Base-by-base conservation (phyloP, 163 green algal genomes). In the Scenedesmus sp. region DNA sequence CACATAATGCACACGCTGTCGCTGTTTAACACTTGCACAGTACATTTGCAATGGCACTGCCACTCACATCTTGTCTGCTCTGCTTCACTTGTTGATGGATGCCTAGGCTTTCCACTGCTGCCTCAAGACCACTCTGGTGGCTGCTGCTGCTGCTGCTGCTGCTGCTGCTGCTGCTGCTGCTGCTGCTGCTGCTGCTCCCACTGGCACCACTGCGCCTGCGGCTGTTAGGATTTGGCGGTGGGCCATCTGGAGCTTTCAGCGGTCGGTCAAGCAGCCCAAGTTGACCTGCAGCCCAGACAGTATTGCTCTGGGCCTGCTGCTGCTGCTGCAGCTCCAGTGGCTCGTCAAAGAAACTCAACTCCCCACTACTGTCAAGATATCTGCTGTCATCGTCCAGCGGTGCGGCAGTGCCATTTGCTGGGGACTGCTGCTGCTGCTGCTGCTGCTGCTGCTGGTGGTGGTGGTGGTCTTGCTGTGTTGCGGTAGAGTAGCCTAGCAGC, bases 321-420 rank as follows among this genome's bases (percentile, higher is more conserved):
- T 84, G 73, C 85, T 83, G 66, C 85, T 90, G 64, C 34, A 89
- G 84, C 56, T 91, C 87, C 18, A 86, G 73, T 6, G 87, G 87
- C 56, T 91, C 87, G n/a, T 91, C 87, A 76, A 91, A 91, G 23
- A 76, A 91, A 46, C 73, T 91, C 2, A 91, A 73, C 56, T 84
- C 66, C 0, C 52, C 70, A 52, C 70, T 79, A 6, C 70, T 79
- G 70, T 79, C 70, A 12, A 79, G 70, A 13, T 52, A 79, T 4
- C 52, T 79, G 70, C 52, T 52, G 6, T 15, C 52, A 79, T 79
- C 70, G 46, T 79, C 70, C 1, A 13, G 70, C 5, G 23, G 12
- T 79, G 23, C 52, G 70, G 52, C 70, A 16, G 3, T 6, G 23
- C 4, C 23, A 13, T 79, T 4, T 52, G 23, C 4, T 79, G 18